Percentiles rank a stretch among this genome's conserved stretches.
Conservation (phyloP, 2,329 filamentous ascomycete species). For the Myriosclerotinia duriaeana region DNA sequence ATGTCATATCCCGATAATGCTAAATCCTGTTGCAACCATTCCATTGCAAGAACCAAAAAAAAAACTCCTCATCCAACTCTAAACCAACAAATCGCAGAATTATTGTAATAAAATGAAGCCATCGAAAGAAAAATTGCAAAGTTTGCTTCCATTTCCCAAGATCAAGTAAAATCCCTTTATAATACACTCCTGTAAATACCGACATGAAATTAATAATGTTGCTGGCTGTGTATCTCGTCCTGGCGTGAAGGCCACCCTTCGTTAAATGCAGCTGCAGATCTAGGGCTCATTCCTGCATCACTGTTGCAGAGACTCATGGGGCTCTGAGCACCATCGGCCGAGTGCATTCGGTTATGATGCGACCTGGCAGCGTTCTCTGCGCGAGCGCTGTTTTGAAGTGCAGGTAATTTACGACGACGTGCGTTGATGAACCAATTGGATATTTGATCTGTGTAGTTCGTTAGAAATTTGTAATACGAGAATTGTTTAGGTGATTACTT, state of each 20-base stretch:
- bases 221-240: not conserved
- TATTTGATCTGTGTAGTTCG: slow-evolving; percentile 56
- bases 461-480: slow-evolving; percentile 6
- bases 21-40: not conserved
- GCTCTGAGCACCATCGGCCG: not conserved
- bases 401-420: slow-evolving; percentile 59
- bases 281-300: not conserved
- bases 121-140: not conserved
- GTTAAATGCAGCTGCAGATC: not conserved
- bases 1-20: not conserved
- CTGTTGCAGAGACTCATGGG: slow-evolving; percentile 17
- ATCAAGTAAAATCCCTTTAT: not conserved
- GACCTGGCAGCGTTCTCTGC: slow-evolving; percentile 38
- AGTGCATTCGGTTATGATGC: slow-evolving; percentile 22
- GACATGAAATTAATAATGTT: not conserved
- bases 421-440: slow-evolving; percentile 84
- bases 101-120: not conserved
- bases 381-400: slow-evolving; percentile 39
- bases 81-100: not conserved
- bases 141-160: not conserved
- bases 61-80: not conserved
- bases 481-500: slow-evolving; percentile 43
- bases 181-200: not conserved
- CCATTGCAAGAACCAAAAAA: not conserved
- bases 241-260: slow-evolving; percentile 5